phyloP scores from a whole-genome alignment of 352 stramenopile species.

The Aphanomyces invadans region DNA sequence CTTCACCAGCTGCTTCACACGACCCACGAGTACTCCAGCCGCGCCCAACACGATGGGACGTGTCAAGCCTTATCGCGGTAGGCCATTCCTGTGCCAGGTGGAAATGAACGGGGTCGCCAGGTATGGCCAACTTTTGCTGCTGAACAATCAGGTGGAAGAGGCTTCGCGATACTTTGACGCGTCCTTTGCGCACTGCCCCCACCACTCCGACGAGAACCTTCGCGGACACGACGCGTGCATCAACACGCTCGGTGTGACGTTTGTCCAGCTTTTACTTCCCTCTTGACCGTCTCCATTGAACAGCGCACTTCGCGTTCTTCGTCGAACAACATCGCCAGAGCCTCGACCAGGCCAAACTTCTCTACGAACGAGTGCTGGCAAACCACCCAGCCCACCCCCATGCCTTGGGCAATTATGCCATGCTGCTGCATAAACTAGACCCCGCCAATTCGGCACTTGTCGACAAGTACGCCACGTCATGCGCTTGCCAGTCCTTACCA shows the following conservation, averaged over 20 bases:
- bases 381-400: neutral
- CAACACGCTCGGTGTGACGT: neutral
- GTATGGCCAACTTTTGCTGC: conserved; percentile 5
- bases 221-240: neutral
- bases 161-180: neutral
- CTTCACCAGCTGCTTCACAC: neutral
- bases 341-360: neutral
- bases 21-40: neutral
- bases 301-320: conserved; percentile 10
- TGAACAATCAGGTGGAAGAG: neutral
- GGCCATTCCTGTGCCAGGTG: neutral
- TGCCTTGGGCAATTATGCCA: conserved; percentile 16
- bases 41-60: neutral
- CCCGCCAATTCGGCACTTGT: neutral
- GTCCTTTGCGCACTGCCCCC: neutral
- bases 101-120: neutral
- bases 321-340: neutral
- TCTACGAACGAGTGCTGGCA: conserved; percentile 16
- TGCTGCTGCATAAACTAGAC: conserved; percentile 9
- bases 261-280: neutral
- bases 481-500: neutral
- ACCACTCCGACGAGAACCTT: neutral
- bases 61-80: conserved; percentile 4
- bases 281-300: neutral
- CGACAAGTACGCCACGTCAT: neutral